Evolutionary conservation across 2,329 filamentous ascomycete species (phyloP), one percentile per base, ranked within the genome.

Genomic region (Nemania sp.): DNA sequence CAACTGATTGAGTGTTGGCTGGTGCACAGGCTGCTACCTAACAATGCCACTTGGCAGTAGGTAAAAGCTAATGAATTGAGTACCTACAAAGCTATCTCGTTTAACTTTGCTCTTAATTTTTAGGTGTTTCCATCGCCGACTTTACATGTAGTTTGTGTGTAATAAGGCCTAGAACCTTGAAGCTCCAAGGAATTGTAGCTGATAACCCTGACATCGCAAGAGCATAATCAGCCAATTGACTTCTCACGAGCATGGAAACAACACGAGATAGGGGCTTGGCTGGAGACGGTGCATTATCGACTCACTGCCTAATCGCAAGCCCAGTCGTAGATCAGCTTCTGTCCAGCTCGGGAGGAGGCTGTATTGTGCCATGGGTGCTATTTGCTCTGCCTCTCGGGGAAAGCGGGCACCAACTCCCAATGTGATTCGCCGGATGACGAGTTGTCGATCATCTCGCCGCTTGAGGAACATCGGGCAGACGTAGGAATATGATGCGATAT

Each of bases 401-500:
- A 50, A 39, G 18, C 21, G 12, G 57, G 64, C 29, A 63, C 25
- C 13, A 60, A 35, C 10, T 58, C 63, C 64, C 60, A 67, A 2
- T 51, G 60, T 13, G 64, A 63, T n/a, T 54, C 65, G 34, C 39
- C 46, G 15, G 54, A 29, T 51, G 55, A 49, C 4, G 64, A 65
- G 32, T 49, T 55, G 11, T 47, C 59, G 17, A 48, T 58, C 10
- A 37, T 18, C 18, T 65, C 58, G 12, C 46, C 15, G 17, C 59
- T 50, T 39, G 60, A 47, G 21, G 40, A 40, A 47, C 43, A 60
- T 11, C 57, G 62, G 34, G 49, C 51, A n/a, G 57, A 62, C 13
- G 56, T 64, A 43, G 65, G 60, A 48, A 54, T 54, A 53, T 60
- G 60, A 48, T 62, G 56, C 59, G 66, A 60, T 43, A 62, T 60